Evolutionary conservation across 345 rosid species (phyloP), one percentile per base, ranked within the genome.

Genomic region (Combretum micranthum): DNA sequence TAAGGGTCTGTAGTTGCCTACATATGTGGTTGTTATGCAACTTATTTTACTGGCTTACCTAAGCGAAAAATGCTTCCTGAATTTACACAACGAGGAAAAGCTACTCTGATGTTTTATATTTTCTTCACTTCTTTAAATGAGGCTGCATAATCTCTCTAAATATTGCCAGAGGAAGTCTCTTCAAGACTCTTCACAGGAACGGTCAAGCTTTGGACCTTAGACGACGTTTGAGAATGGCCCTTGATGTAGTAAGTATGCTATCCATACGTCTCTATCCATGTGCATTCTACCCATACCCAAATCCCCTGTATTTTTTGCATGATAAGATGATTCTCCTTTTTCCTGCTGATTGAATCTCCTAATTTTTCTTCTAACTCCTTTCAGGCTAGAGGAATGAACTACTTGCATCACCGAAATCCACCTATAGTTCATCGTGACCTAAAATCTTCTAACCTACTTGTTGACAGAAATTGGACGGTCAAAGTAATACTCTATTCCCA

Each of bases 351-450:
- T 32, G 39, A 32, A 32, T 4, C 9, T 32, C 0, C 39, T 32
- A 11, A 32, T 9, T 44, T 70, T 12, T 37, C 45, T 13, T 54
- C 26, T 15, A 20, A 50, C 44, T 56, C 46, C 26, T 56, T 76
- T 72, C 84, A 92, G 98, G 96, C 94, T 54, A 74, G 84, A 75
- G 98, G 95, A 53, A 86, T 88, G 96, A 86, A 92, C 65, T 92
- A 92, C 74, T 78, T 88, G 70, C 98, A 92, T 67, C 88, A 63
- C 52, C 80, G 98, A 63, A 84, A 81, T 67, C 98, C 93, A 14
- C 88, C 95, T 15, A 92, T 86, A 52, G 84, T 92, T 42, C 98
- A 92, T 55, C 75, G 95, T 53, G 96, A 92, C 73, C 74, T 92
- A 20, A 92, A 86, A 69, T 88, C 98, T 22, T 88, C 98, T 37